Percentiles rank a stretch among this genome's conserved stretches.
Evolutionary conservation across 495 filamentous ascomycete species (phyloP).

Genomic region (Stereocaulon alpinum): DNA sequence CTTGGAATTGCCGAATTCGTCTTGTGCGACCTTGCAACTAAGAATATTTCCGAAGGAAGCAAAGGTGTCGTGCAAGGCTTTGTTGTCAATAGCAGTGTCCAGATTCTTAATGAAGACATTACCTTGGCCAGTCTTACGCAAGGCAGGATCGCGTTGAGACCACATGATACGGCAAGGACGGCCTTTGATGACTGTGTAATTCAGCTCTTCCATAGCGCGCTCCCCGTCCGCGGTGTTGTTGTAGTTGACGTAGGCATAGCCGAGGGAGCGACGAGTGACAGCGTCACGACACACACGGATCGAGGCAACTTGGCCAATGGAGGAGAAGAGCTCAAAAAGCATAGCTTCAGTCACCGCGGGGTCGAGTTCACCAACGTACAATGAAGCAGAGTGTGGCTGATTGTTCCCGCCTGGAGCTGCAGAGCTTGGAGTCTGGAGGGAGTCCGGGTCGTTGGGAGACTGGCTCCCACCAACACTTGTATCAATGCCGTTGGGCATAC

Average conservation of each 20-base stretch:
- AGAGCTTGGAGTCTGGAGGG: conserved; percentile 61
- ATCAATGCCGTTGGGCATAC: conserved; percentile 57
- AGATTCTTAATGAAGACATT: conserved; percentile 99
- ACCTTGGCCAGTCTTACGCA: conserved; percentile 98
- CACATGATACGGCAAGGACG: conserved; percentile 99
- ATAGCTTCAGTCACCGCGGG: conserved; percentile 97
- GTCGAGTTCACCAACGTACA: conserved; percentile 98
- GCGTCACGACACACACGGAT: conserved; percentile 99
- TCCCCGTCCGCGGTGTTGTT: conserved; percentile 94
- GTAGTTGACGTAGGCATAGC: conserved; percentile 99
- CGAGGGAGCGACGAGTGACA: conserved; percentile 95
- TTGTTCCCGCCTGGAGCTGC: conserved; percentile 54
- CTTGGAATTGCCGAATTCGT: conserved; percentile 91
- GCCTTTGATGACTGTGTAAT: conserved; percentile 99
- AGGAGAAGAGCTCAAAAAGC: conserved; percentile 99
- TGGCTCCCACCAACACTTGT: conserved; percentile 48
- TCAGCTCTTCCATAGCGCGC: conserved; percentile 96
- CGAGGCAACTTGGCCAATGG: conserved; percentile 96
- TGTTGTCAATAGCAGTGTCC: conserved; percentile 98
- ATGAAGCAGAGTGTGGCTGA: conserved; percentile 86
- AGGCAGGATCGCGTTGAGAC: conserved; percentile 97
- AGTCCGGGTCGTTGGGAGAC: conserved; percentile 44
- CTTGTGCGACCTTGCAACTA: conserved; percentile 98
- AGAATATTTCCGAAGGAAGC: conserved; percentile 98
- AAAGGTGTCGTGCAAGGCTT: conserved; percentile 99